Evolutionary conservation across 768 basidiomycete genomes (phyloP).

Genomic region (Mycena vitilis): DNA sequence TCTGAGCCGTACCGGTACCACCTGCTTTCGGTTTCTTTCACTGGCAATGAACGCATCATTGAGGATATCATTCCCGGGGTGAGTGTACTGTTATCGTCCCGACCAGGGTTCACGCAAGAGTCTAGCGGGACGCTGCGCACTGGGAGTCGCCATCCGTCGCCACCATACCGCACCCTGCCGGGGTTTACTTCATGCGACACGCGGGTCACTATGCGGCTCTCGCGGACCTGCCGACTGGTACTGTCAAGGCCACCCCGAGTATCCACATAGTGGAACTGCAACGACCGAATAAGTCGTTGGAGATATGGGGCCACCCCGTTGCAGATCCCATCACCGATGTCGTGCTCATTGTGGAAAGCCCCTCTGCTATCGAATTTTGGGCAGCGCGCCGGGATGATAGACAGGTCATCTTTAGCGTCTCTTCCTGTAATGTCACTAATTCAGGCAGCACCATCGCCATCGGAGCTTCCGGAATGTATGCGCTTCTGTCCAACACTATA

Average conservation of each 20-base stretch:
- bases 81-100: neutral
- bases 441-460: no score
- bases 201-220: neutral
- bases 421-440: neutral
- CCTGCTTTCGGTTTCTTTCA: neutral
- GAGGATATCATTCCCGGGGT: neutral
- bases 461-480: neutral
- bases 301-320: neutral
- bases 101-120: neutral
- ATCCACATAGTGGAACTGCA: neutral
- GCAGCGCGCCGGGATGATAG: neutral
- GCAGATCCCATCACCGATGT: neutral
- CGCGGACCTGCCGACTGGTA: neutral
- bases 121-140: neutral
- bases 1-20: neutral
- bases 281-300: neutral
- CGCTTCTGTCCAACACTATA: neutral
- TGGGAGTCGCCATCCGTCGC: neutral
- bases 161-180: neutral
- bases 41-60: neutral
- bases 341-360: neutral
- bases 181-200: neutral
- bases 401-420: neutral
- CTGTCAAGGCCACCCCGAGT: neutral
- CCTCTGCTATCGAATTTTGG: conserved; percentile 1